Evolutionary conservation across 805 yeast genomes (phyloP), one percentile per base, ranked within the genome.

Genomic region (Myxozyma geophila): DNA sequence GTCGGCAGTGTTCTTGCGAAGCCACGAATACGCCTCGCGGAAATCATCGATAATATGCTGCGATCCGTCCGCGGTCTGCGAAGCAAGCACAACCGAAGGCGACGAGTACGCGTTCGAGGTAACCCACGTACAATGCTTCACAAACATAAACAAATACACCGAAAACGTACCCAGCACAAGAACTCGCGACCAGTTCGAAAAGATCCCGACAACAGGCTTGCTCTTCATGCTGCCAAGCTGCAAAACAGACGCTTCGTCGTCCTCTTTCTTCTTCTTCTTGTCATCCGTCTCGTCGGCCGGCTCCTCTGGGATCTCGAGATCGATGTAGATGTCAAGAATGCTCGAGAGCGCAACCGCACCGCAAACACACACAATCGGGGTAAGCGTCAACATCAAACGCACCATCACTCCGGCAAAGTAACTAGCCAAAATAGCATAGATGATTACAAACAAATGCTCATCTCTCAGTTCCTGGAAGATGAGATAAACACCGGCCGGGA

Each of bases 351-450:
- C 92, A 69, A 96, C 84, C 46, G 96, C 98, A 58, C 89, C 96
- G 69, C 91, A 82, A 50, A 93, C 96, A 84, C 98, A 95, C 59
- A 95, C 89, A 64, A 96, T 85, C 23, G 99, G 99, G 33, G 99
- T 95, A 76, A 95, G 82, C 44, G 99, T 95, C 74, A 95, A 82
- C 96, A 96, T 93, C 76, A 95, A 83, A 79, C 99, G 89, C 63
- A 95, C 95, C 99, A 95, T 95, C 60, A 95, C 99, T 75, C 99
- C 99, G 1, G 99, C 97, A 78, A 95, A 95, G 77, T 95, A 95
- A 8, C 97, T 89, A 72, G 95, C 95, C 68, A 96, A 82, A n/a
- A 96, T 96, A 28, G 92, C 83, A 78, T 95, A 95, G 58, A 92
- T 90, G 71, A 95, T 87, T 66, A 96, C 86, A 76, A 96, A 96